Base-by-base conservation (phyloP, 106 monocot species). In the Allium cepa region DNA sequence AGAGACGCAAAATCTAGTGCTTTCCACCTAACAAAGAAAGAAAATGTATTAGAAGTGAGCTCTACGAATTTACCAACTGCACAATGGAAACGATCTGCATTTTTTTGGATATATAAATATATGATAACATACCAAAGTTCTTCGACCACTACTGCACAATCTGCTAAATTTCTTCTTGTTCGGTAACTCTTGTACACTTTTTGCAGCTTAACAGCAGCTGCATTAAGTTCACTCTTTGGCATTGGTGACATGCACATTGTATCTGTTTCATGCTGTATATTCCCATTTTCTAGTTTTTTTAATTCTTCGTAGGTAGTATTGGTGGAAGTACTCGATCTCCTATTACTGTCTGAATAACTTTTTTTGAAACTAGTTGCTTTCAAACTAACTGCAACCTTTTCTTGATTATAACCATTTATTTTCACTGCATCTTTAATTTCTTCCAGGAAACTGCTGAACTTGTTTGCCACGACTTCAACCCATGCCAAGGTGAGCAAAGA, bases 101-200 rank as follows among this genome's bases (percentile, higher is more conserved):
- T 36, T 36, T 36, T 36, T 3, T 36, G 3, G 36, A 36, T 36
- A 36, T 36, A 36, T 36, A 36, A 36, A 10, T 1, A 58, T 46
- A 15, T 9, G 46, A 46, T 45, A 28, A 51, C 64, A 10, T 59
- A 90, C 89, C 89, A 85, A 53, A 79, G 82, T 70, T 90, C 82
- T 66, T 90, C 89, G 46, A 82, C 67, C 2, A 85, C 75, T 45
- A 83, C 89, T 3, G 89, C 89, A 12, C 89, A 90, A 78, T 90
- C 89, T 26, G 89, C 85, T 26, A 90, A 68, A 69, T 85, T 85
- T 70, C 89, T 85, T 78, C 89, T 60, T 11, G 85, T 90, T 45
- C 89, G 70, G 53, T 82, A 85, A 72, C 89, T 90, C 70, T 85
- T 85, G 65, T 85, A 90, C 8, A 90, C 80, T 66, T 85, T 90